Evolutionary conservation across 1,284 basidiomycete genomes (phyloP).

Genomic region (Ceratobasidium sp.): DNA sequence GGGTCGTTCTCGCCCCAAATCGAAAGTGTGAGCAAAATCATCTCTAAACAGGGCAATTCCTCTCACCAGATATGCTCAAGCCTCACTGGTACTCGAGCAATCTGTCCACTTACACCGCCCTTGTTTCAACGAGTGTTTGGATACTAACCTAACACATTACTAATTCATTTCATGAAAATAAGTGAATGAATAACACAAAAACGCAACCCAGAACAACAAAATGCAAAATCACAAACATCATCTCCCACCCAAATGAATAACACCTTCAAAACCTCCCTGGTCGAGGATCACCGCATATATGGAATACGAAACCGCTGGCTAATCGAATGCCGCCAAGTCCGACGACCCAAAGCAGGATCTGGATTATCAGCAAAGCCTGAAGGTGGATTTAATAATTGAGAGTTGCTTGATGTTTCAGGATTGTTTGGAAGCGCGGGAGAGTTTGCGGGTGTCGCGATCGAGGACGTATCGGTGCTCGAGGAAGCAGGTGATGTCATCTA

Average conservation of each 20-base stretch:
- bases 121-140: too few species aligned
- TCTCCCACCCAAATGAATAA: background rate
- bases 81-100: too few species aligned
- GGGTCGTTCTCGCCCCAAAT: too few species aligned
- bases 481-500: background rate
- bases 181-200: slow-evolving; percentile 6
- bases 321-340: background rate
- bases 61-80: too few species aligned
- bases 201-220: background rate
- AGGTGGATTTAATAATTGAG: background rate
- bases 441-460: background rate
- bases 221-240: background rate
- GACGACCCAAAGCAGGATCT: background rate
- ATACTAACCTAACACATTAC: background rate
- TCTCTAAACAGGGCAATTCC: too few species aligned
- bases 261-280: background rate
- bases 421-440: background rate
- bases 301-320: slow-evolving; percentile 1
- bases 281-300: background rate
- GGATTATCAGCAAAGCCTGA: background rate
- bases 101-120: too few species aligned
- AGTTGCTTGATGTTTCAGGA: background rate
- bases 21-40: too few species aligned
- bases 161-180: background rate
- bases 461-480: background rate